phyloP scores from a whole-genome alignment of 345 rosid species.

The Iberis pinnata region DNA sequence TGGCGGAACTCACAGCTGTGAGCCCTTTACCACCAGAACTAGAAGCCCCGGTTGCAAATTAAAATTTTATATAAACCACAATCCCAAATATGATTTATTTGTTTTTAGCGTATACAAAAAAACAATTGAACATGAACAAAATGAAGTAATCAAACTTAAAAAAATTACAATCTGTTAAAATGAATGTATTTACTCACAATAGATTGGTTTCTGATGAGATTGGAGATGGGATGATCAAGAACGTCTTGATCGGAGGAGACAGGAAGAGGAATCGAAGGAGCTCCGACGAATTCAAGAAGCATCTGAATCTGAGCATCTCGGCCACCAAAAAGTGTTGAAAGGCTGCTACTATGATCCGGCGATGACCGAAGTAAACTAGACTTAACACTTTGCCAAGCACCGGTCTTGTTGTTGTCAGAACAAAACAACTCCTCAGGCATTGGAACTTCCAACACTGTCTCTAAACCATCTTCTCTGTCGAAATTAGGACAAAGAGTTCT shows the following conservation, averaged over 20 bases:
- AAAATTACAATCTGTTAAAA: too few species aligned
- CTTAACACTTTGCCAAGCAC: constrained; percentile 32
- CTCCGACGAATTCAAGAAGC: constrained; percentile 36
- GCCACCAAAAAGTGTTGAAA: constrained; percentile 21
- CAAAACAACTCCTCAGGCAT: constrained; percentile 75
- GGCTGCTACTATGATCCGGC: constrained; percentile 20
- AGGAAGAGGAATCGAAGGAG: constrained; percentile 29
- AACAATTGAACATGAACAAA: too few species aligned
- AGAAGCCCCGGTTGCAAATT: too few species aligned
- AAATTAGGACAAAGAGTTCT: constrained; percentile 78
- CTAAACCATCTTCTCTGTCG: constrained; percentile 71
- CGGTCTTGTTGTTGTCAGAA: constrained; percentile 27
- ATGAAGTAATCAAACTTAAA: too few species aligned
- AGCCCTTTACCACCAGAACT: too few species aligned
- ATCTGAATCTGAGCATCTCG: constrained; percentile 34
- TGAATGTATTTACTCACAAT: constrained; percentile 27
- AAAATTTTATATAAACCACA: too few species aligned
- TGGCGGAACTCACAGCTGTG: too few species aligned
- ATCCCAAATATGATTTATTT: too few species aligned
- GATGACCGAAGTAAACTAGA: constrained; percentile 31
- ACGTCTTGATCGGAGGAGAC: constrained; percentile 16
- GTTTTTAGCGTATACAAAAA: too few species aligned
- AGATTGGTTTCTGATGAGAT: constrained; percentile 30
- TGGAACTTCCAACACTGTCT: constrained; percentile 83
- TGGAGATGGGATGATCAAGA: constrained; percentile 34